Evolutionary conservation across 78 protist species (phyloP).

Genomic region (Corallochytrium limacisporum): DNA sequence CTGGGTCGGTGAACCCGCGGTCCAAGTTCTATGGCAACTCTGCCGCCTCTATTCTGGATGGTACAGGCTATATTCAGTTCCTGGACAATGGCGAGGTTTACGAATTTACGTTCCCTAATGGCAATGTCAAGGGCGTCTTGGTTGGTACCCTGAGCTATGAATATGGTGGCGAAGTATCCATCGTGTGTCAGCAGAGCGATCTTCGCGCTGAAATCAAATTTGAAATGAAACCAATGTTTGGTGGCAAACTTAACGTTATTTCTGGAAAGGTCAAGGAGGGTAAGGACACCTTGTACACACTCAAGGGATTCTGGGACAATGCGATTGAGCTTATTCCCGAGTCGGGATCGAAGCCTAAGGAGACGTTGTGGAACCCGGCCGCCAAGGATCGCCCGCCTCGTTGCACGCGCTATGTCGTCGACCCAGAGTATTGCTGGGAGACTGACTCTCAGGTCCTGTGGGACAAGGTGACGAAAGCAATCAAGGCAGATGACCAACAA

Average conservation of each 20-base stretch:
- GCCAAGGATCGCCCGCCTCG: neutral
- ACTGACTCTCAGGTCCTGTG: conserved; percentile 18
- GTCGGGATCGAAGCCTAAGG: neutral
- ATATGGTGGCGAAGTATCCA: conserved; percentile 22
- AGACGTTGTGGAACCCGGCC: neutral
- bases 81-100: conserved; percentile 38
- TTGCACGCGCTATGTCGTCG: neutral
- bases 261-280: conserved; percentile 38
- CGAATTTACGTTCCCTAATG: conserved; percentile 49
- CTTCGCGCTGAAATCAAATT: conserved; percentile 40
- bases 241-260: conserved; percentile 56
- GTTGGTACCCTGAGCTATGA: conserved; percentile 17
- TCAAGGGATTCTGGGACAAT: conserved; percentile 43
- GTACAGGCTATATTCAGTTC: conserved; percentile 19
- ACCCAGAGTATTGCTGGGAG: too few species aligned
- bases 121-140: conserved; percentile 43
- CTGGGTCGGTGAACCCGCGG: conserved; percentile 35
- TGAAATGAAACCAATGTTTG: conserved; percentile 52
- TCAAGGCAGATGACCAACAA: conserved; percentile 38
- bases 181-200: conserved; percentile 45
- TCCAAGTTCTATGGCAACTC: conserved; percentile 62
- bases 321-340: conserved; percentile 1
- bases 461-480: conserved; percentile 45
- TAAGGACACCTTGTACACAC: neutral
- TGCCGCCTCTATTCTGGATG: conserved; percentile 49